These are phyloP conservation scores for Candida ulmi DNA, from an alignment of 805 yeast genomes.

Conservation along the genomic window DNA sequence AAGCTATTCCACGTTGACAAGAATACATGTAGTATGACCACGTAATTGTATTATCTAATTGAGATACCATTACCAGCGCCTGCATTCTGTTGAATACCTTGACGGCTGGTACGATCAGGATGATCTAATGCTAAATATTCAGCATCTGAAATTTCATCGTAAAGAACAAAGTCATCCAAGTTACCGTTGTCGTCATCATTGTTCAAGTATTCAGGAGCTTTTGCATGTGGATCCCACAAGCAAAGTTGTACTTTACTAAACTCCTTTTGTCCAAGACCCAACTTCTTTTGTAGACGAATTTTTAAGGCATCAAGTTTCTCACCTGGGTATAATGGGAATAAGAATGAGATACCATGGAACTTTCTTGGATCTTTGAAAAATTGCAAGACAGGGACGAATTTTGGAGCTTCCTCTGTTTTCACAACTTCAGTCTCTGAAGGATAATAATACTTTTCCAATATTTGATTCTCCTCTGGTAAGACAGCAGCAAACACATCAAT, in stretches of 20 bases:
- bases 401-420: slow-evolving; percentile 19
- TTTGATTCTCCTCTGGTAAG: slow-evolving; percentile 35
- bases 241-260: slow-evolving; percentile 67
- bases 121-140: slow-evolving; percentile 78
- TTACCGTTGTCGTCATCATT: slow-evolving; percentile 1
- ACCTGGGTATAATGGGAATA: slow-evolving; percentile 62
- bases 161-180: slow-evolving; percentile 50
- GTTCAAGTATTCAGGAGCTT: slow-evolving; percentile 37
- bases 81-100: slow-evolving; percentile 36
- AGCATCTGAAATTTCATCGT: slow-evolving; percentile 43
- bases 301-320: slow-evolving; percentile 63
- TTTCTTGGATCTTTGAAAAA: slow-evolving; percentile 62
- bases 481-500: slow-evolving; percentile 40
- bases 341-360: slow-evolving; percentile 81
- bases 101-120: slow-evolving; percentile 71
- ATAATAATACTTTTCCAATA: slow-evolving; percentile 18
- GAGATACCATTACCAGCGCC: slow-evolving; percentile 38
- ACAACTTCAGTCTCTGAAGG: slow-evolving; percentile 17
- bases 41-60: slow-evolving; percentile 34
- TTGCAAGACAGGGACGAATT: slow-evolving; percentile 65
- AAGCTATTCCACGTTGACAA: no score
- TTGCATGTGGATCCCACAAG: slow-evolving; percentile 24
- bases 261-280: slow-evolving; percentile 77
- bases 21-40: no score
- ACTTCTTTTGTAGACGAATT: slow-evolving; percentile 55